These are phyloP conservation scores for Paracorniculantispora psalliotae DNA, from an alignment of 2,329 filamentous ascomycete genomes.

Conservation along the genomic window DNA sequence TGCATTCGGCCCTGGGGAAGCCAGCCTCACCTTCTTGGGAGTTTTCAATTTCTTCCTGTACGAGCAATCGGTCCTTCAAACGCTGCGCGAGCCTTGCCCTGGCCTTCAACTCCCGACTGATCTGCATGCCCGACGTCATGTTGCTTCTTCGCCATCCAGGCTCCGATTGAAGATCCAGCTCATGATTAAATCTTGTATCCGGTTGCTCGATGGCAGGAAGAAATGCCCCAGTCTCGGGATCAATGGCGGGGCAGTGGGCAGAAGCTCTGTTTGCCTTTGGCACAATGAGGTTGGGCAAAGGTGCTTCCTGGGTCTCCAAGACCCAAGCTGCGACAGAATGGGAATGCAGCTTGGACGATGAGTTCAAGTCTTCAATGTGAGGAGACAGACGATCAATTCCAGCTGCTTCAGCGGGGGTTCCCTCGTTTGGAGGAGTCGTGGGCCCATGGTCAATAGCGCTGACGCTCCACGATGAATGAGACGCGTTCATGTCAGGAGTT, in stretches of 20 bases:
- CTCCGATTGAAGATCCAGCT: neutral
- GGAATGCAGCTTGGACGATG: neutral
- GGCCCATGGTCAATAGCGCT: neutral
- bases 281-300: neutral
- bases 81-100: constrained; percentile 19
- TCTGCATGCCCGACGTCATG: constrained; percentile 24
- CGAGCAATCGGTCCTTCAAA: neutral
- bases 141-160: constrained; percentile 25
- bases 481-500: neutral
- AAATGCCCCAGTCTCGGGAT: constrained; percentile 3
- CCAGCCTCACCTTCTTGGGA: constrained; percentile 15
- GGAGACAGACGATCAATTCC: neutral
- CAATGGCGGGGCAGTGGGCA: neutral
- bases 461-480: neutral
- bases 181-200: neutral
- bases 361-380: neutral
- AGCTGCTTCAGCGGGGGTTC: too few relatives aligned
- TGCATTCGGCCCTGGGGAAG: constrained; percentile 29
- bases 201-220: constrained; percentile 4
- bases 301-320: neutral
- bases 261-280: neutral
- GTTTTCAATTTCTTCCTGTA: neutral
- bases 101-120: constrained; percentile 21
- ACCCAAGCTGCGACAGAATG: neutral
- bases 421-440: neutral